Evolutionary conservation across 2,329 filamentous ascomycete genomes (phyloP).

Genomic region (Fusarium robinianum): DNA sequence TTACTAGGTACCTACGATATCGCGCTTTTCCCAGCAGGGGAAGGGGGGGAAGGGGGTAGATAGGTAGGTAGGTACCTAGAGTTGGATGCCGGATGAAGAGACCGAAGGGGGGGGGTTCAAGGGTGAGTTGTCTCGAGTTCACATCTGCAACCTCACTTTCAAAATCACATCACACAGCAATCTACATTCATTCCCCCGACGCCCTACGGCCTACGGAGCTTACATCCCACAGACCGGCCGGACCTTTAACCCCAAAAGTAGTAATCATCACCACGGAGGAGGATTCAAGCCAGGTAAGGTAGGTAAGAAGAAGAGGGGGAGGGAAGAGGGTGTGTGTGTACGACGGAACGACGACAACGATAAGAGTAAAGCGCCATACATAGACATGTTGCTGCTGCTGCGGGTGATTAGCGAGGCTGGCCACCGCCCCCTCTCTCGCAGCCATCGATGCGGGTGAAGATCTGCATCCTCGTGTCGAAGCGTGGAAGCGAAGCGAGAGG

Average conservation of each 20-base stretch:
- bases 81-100: too few species aligned
- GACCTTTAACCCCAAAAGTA: too few species aligned
- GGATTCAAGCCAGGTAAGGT: too few species aligned
- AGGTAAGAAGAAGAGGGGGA: neutral
- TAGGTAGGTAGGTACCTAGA: neutral
- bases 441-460: conserved; percentile 10
- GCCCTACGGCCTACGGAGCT: too few species aligned
- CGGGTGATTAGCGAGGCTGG: conserved; percentile 16
- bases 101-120: too few species aligned
- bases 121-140: too few species aligned
- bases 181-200: too few species aligned
- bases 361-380: conserved; percentile 3
- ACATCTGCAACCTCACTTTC: too few species aligned
- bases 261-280: too few species aligned
- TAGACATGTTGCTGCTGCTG: conserved; percentile 5
- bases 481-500: neutral
- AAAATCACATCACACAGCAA: too few species aligned
- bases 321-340: neutral
- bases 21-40: neutral
- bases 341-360: conserved; percentile 3
- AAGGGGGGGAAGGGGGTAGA: neutral
- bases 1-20: neutral
- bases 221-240: too few species aligned
- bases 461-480: neutral
- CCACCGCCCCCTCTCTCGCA: too few species aligned